phyloP scores from a whole-genome alignment of 805 yeast species.

The Teunomyces aglyptinius region DNA sequence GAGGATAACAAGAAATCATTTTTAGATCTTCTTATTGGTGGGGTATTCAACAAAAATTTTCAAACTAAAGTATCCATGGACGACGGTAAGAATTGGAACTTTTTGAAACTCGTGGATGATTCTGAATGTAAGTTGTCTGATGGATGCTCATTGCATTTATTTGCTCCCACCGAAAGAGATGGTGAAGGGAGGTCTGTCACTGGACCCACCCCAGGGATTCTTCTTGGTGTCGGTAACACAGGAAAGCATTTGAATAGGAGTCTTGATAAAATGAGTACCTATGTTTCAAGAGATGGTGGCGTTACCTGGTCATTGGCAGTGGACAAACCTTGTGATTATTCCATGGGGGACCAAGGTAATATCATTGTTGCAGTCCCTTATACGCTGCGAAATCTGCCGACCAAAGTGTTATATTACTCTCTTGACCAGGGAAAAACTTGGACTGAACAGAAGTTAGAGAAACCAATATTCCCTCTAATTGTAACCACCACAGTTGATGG shows the following conservation, averaged over 20 bases:
- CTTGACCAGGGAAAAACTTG: constrained; percentile 74
- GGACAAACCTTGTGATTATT: constrained; percentile 51
- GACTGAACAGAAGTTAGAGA: constrained; percentile 49
- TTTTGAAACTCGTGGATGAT: constrained; percentile 46
- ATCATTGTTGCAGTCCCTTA: constrained; percentile 60
- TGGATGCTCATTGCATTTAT: constrained; percentile 49
- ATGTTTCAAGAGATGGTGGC: constrained; percentile 75
- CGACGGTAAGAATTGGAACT: constrained; percentile 54
- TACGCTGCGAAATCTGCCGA: constrained; percentile 23
- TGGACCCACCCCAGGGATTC: constrained; percentile 55
- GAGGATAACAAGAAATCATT: constrained; percentile 16
- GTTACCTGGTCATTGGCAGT: constrained; percentile 60
- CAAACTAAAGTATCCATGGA: constrained; percentile 46
- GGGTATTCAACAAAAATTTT: constrained; percentile 11
- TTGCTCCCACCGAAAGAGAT: constrained; percentile 29
- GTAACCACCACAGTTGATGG: constrained; percentile 68
- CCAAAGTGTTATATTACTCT: constrained; percentile 48
- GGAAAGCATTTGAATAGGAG: constrained; percentile 23
- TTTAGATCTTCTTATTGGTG: constrained; percentile 18
- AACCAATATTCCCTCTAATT: constrained; percentile 37
- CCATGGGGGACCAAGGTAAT: constrained; percentile 79
- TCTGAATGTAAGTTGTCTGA: constrained; percentile 41
- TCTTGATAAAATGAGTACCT: constrained; percentile 41
- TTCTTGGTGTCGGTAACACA: constrained; percentile 30
- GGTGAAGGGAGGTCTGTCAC: constrained; percentile 45